These are phyloP conservation scores for Ganoderma leucocontextum DNA, from an alignment of 1,284 basidiomycete species.

Conservation along the genomic window DNA sequence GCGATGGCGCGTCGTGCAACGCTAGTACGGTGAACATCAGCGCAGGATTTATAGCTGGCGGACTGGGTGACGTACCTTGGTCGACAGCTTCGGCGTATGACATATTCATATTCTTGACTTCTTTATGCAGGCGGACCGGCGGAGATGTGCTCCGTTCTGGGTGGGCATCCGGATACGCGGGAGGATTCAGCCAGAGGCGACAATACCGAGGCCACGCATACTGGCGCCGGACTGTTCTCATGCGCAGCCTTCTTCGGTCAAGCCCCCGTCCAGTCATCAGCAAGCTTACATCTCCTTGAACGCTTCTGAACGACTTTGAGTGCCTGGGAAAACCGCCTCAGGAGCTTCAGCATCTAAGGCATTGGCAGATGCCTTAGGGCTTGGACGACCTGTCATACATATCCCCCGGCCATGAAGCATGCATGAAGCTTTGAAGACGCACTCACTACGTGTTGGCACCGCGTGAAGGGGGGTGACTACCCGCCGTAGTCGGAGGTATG, in stretches of 20 bases:
- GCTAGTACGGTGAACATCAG: not conserved
- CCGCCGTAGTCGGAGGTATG: too few species aligned
- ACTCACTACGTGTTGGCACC: too few species aligned
- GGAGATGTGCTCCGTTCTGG: conserved; percentile 5
- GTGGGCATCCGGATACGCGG: conserved; percentile 5
- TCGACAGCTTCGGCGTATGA: not conserved
- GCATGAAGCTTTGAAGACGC: too few species aligned
- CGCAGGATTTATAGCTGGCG: conserved; percentile 10
- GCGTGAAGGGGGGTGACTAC: too few species aligned
- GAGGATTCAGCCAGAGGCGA: not conserved
- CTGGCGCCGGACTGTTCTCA: conserved; percentile 17
- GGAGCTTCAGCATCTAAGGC: too few species aligned
- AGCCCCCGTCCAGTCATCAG: not conserved
- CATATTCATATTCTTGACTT: not conserved
- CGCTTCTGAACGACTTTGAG: too few species aligned
- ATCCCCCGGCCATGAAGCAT: too few species aligned
- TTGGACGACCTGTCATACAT: too few species aligned
- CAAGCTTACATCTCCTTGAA: too few species aligned
- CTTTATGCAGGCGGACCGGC: conserved; percentile 14
- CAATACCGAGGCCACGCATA: conserved; percentile 8
- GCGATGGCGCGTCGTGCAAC: not conserved
- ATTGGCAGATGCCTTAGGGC: too few species aligned
- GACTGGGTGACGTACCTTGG: conserved; percentile 6
- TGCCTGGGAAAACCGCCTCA: too few species aligned
- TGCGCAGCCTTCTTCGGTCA: not conserved